These are phyloP conservation scores for Trametes villosa DNA, from an alignment of 768 basidiomycete species.

Conservation along the genomic window DNA sequence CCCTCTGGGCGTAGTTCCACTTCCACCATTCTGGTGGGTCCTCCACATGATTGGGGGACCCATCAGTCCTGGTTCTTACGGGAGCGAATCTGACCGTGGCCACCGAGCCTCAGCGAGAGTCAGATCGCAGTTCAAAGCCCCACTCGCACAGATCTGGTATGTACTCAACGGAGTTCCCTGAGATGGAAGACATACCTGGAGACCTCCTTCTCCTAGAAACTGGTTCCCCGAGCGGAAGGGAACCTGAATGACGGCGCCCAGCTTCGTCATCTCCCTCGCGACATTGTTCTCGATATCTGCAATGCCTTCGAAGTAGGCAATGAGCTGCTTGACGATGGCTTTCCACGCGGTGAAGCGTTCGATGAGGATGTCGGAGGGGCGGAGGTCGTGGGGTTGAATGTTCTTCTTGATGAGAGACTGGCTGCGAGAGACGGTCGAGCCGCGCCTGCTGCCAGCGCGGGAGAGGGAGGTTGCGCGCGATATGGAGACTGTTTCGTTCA, in stretches of 20 bases:
- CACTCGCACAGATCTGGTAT: no score
- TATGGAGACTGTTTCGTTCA: slow-evolving; percentile 48
- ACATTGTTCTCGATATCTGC: slow-evolving; percentile 95
- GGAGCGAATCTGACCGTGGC: no score
- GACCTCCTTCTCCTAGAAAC: slow-evolving; percentile 96
- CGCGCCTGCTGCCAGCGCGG: slow-evolving; percentile 56
- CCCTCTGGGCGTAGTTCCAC: no score
- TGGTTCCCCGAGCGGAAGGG: slow-evolving; percentile 96
- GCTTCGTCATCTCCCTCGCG: slow-evolving; percentile 89
- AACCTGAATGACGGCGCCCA: slow-evolving; percentile 95
- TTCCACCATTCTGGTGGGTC: no score
- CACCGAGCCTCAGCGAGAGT: no score
- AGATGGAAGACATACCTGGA: slow-evolving; percentile 60
- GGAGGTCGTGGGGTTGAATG: slow-evolving; percentile 85
- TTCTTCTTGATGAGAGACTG: slow-evolving; percentile 95
- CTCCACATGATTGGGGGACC: no score
- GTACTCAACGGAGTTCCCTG: no score
- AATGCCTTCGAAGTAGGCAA: slow-evolving; percentile 85
- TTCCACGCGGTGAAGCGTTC: slow-evolving; percentile 96
- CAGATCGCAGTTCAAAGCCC: no score
- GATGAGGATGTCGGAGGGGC: slow-evolving; percentile 94
- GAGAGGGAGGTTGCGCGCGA: slow-evolving; percentile 79
- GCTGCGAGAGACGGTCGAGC: slow-evolving; percentile 75
- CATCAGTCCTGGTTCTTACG: no score
- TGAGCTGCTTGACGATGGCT: slow-evolving; percentile 93